Base-by-base conservation (phyloP, 768 basidiomycete genomes). In the Pleurotus cornucopiae region DNA sequence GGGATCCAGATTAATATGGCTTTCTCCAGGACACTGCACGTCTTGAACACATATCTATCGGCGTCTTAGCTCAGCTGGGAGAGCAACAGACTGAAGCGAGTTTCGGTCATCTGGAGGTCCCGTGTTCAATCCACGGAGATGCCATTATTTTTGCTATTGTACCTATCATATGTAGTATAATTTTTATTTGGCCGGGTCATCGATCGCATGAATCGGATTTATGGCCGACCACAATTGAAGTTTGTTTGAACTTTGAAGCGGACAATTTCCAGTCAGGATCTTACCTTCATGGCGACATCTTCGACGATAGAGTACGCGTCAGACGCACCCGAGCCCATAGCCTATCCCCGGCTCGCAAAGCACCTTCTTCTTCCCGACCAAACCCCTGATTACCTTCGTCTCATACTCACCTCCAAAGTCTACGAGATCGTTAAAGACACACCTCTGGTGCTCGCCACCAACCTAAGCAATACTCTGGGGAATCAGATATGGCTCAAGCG, bases 401-500 rank as follows among this genome's bases (percentile, higher is more conserved):
- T 96, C 46, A 94, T 94, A 63, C 78, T 95, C 51, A 90, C 84
- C n/a, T 81, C 91, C 4, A 92, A 90, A 69, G 92, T 95, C 55
- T 96, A 96, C 69, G 91, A 94, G 57, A 82, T 94, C 63, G 68
- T 95, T 63, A 84, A 87, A 61, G 89, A 93, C 70, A 97, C 96
- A 0, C 96, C 96, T 1, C 81, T 98, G 40, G 88, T 94, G 16
- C 80, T 81, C 51, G 95, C 96, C 25, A 82, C 85, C 14, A 92
- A 91, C 66, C 82, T 99, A 18, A 95, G 92, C 63, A 72, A 87
- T 58, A 85, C 88, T 59, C 77, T 98, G 1, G 97, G 97, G 1
- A 94, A 93, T 67, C 83, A 95, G 62, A 89, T 99, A 71, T 95
- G 88, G 85, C 82, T 99, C 57, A 99, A 99, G 73, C 84, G 97